Evolutionary conservation across 331 rosid species (phyloP).

Genomic region (Phaseolus coccineus): DNA sequence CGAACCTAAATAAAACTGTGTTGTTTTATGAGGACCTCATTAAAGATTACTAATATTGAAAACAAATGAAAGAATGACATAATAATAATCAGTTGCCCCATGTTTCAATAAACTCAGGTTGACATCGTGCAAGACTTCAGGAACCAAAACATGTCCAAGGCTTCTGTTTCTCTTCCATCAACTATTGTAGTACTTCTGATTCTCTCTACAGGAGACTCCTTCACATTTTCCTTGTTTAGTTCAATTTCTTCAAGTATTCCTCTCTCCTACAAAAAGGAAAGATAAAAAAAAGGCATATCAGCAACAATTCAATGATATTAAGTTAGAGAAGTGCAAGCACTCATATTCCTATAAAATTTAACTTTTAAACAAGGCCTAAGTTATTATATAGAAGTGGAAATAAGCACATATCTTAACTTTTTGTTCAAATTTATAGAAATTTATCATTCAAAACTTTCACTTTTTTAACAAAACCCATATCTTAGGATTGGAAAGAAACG

Average conservation of each 20-base stretch:
- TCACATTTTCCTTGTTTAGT: conserved; percentile 55
- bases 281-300: neutral
- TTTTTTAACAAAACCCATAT: neutral
- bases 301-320: neutral
- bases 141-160: conserved; percentile 94
- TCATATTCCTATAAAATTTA: too few relatives aligned
- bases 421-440: too few relatives aligned
- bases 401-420: too few relatives aligned
- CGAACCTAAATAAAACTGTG: conserved; percentile 4
- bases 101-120: conserved; percentile 34
- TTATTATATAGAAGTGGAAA: too few relatives aligned
- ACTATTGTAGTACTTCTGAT: conserved; percentile 49
- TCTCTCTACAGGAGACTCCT: conserved; percentile 50
- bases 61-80: conserved; percentile 57
- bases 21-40: neutral
- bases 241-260: conserved; percentile 63
- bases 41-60: conserved; percentile 7
- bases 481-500: neutral
- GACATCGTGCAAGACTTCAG: conserved; percentile 93
- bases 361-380: too few relatives aligned
- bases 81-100: neutral
- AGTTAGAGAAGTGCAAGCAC: neutral
- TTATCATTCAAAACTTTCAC: too few relatives aligned
- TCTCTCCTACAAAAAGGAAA: conserved; percentile 59
- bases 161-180: conserved; percentile 74